A percentile compares a stretch with the other conserved stretches of the same genome.
These are phyloP conservation scores for Reutealis trisperma DNA, from an alignment of 345 rosid species.

Conservation along the genomic window DNA sequence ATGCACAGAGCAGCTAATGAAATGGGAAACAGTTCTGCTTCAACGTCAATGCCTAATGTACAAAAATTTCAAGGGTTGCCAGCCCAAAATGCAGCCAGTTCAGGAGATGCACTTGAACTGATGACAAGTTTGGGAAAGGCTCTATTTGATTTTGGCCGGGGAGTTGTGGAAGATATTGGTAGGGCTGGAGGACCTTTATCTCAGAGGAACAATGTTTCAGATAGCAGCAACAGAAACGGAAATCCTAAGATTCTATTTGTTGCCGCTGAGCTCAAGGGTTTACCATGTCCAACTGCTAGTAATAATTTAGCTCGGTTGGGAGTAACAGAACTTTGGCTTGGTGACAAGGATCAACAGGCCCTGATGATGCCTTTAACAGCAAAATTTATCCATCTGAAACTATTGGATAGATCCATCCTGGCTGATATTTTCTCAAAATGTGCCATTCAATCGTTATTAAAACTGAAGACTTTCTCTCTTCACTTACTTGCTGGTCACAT, in stretches of 20 bases:
- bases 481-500: constrained; percentile 69
- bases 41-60: constrained; percentile 31
- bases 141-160: constrained; percentile 88
- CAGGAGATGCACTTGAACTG: constrained; percentile 96
- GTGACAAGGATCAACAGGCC: constrained; percentile 75
- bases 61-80: constrained; percentile 31
- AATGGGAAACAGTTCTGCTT: constrained; percentile 38
- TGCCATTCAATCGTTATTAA: constrained; percentile 55
- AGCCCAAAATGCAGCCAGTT: constrained; percentile 54
- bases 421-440: constrained; percentile 56
- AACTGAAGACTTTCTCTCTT: constrained; percentile 68
- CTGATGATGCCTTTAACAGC: constrained; percentile 74
- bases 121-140: constrained; percentile 88
- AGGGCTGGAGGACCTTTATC: constrained; percentile 53
- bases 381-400: constrained; percentile 75
- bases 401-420: constrained; percentile 68
- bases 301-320: constrained; percentile 70
- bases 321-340: constrained; percentile 76
- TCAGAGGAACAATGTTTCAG: constrained; percentile 36
- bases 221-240: constrained; percentile 35
- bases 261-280: constrained; percentile 65
- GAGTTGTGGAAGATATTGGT: constrained; percentile 91
- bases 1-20: constrained; percentile 31
- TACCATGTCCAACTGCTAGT: constrained; percentile 88
- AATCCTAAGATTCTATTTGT: constrained; percentile 52